Base-by-base conservation (phyloP, 768 basidiomycete genomes). In the Leucosporidium scottii region DNA sequence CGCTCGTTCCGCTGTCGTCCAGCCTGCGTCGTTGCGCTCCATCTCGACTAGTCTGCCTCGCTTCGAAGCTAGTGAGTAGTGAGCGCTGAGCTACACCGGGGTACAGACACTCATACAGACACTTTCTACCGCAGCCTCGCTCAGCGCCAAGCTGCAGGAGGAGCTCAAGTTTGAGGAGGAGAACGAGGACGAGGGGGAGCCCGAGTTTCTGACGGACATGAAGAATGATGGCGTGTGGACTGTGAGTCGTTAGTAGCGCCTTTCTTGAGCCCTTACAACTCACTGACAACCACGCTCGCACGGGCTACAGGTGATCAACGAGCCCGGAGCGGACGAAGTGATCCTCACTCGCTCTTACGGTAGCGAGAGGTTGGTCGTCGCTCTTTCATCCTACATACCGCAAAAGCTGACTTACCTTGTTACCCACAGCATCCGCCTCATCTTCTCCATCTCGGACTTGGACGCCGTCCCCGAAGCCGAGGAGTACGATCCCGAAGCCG, bases 381-480 rank as follows among this genome's bases (percentile, higher is more conserved):
- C 21, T 56, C 39, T 58, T 28, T 23, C 27, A 21, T 61, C 48
- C 57, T 47, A 39, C 21, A 1, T 21, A 25, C 39, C 39, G 12
- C n/a, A n/a, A n/a, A n/a, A n/a, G n/a, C n/a, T 20, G 34, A 34
- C 50, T 65, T 10, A 20, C 25, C n/a, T 62, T 44, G 30, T 5
- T 30, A 15, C n/a, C 27, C 12, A 28, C 75, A 93, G 91, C 73
- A 84, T 98, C 78, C 89, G 88, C 39, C 78, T 93, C 76, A 87
- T 91, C 78, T 96, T 98, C 84, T 91, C 91, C 67, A 90, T 94
- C 73, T 87, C 89, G 50, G 93, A 97, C 78, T 82, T 94, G 61
- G 85, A 90, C 73, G 76, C 78, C 62, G 78, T 77, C 12, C 74
- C 75, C 63, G 79, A 81, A 64, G 58, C 36, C n/a, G 59, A 47